A percentile compares a stretch with the other conserved stretches of the same genome.
These are phyloP conservation scores for Neurospora sp. DNA, from an alignment of 495 filamentous ascomycete species.

Conservation along the genomic window DNA sequence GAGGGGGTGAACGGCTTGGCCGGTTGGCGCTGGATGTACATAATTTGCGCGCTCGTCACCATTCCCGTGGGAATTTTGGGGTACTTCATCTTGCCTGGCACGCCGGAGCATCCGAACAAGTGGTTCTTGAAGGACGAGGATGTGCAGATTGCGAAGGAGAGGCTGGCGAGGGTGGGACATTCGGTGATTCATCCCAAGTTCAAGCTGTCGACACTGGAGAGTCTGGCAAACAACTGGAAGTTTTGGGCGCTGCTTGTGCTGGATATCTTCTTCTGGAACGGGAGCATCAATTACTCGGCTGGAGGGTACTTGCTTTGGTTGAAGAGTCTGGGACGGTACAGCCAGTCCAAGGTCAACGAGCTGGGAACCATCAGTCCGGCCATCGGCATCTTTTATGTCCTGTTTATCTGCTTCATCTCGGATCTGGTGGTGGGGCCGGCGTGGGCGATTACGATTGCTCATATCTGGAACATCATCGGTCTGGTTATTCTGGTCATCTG, in stretches of 20 bases:
- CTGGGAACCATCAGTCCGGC: constrained; percentile 25
- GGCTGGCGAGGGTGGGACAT: constrained; percentile 28
- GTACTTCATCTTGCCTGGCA: constrained; percentile 32
- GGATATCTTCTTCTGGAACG: constrained; percentile 44
- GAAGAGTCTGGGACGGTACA: constrained; percentile 24
- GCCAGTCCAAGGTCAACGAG: constrained; percentile 17
- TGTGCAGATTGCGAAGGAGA: constrained; percentile 22
- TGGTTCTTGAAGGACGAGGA: constrained; percentile 32
- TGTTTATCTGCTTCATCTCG: constrained; percentile 36
- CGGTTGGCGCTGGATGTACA: constrained; percentile 46
- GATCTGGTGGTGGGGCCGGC: constrained; percentile 29
- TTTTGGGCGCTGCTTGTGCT: constrained; percentile 33
- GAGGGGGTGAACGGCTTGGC: constrained; percentile 37
- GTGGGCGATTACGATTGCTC: constrained; percentile 26
- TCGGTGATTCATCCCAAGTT: constrained; percentile 15
- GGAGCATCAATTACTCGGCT: constrained; percentile 23
- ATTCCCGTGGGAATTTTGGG: constrained; percentile 38
- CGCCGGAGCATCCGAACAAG: constrained; percentile 35
- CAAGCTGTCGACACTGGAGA: constrained; percentile 12
- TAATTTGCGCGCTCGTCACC: constrained; percentile 41
- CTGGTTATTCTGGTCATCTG: constrained; percentile 27
- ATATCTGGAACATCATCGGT: constrained; percentile 21
- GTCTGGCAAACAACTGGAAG: constrained; percentile 19
- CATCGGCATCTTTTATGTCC: constrained; percentile 36
- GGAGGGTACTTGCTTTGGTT: constrained; percentile 32